Percentiles rank a stretch among this genome's conserved stretches.
Evolutionary conservation across 2,329 filamentous ascomycete species (phyloP).

Genomic region (Diaporthe vaccinii): DNA sequence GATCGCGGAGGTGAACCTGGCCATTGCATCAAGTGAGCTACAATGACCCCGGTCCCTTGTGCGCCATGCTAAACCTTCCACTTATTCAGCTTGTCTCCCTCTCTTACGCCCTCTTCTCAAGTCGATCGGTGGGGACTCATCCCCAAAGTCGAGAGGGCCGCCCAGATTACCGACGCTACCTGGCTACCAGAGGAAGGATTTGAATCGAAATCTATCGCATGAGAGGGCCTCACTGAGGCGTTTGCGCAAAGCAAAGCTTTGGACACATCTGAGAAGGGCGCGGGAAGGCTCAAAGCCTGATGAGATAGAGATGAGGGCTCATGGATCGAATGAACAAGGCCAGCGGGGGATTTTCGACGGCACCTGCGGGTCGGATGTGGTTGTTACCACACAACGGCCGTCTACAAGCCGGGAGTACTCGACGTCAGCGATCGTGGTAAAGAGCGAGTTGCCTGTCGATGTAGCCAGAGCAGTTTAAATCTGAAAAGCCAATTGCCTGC

Average conservation of each 20-base stretch:
- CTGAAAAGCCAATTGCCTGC: not conserved
- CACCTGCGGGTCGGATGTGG: not conserved
- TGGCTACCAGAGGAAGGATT: not conserved
- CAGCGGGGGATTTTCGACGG: slow-evolving; percentile 1
- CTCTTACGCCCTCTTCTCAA: slow-evolving; percentile 22
- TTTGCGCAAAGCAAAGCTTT: not conserved
- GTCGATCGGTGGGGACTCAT: not conserved
- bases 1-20: slow-evolving; percentile 1
- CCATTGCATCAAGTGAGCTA: slow-evolving; percentile 21
- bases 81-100: not conserved
- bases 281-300: not conserved
- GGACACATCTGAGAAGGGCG: not conserved
- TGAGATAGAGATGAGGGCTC: not conserved
- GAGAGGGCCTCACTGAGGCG: not conserved
- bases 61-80: not conserved
- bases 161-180: not conserved
- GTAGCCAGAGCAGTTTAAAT: not conserved
- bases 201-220: not conserved
- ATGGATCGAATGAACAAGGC: not conserved
- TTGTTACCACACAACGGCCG: not conserved
- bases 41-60: no score
- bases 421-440: slow-evolving; percentile 1
- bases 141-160: slow-evolving; percentile 10
- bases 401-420: not conserved
- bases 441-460: slow-evolving; percentile 14